Conservation (phyloP, 2,329 filamentous ascomycete species). For the Paramyrothecium roridum region DNA sequence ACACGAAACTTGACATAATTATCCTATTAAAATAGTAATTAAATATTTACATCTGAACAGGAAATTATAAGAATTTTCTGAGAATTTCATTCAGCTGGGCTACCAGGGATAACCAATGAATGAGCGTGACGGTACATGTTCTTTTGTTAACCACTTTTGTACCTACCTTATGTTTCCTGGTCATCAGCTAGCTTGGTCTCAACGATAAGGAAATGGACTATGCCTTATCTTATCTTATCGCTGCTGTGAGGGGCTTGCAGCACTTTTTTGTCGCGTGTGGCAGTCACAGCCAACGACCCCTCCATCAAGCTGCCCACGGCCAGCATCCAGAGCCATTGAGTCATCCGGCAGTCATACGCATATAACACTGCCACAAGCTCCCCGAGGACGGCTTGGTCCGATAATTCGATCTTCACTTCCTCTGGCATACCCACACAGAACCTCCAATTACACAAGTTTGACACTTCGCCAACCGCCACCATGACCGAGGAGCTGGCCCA, state of each 20-base stretch:
- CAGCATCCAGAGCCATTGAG: not conserved
- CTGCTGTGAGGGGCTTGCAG: not conserved
- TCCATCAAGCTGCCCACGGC: not conserved
- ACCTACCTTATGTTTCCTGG: too few species aligned
- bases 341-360: not conserved
- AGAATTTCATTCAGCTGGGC: too few species aligned
- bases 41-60: too few species aligned
- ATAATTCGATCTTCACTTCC: not conserved
- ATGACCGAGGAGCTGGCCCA: slow-evolving; percentile 49
- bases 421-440: not conserved
- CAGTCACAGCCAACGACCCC: slow-evolving; percentile 7
- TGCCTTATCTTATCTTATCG: slow-evolving; percentile 1
- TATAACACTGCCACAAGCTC: not conserved
- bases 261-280: not conserved
- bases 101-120: too few species aligned
- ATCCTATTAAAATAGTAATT: too few species aligned
- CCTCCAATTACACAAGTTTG: too few species aligned
- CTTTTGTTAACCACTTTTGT: too few species aligned
- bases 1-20: too few species aligned
- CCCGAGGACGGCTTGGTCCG: too few species aligned
- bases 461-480: slow-evolving; percentile 8
- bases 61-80: too few species aligned
- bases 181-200: too few species aligned
- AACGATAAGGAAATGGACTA: not conserved
- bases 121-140: too few species aligned